Conservation (phyloP, 202 grass and related monocot species). For the Panicum hallii region DNA sequence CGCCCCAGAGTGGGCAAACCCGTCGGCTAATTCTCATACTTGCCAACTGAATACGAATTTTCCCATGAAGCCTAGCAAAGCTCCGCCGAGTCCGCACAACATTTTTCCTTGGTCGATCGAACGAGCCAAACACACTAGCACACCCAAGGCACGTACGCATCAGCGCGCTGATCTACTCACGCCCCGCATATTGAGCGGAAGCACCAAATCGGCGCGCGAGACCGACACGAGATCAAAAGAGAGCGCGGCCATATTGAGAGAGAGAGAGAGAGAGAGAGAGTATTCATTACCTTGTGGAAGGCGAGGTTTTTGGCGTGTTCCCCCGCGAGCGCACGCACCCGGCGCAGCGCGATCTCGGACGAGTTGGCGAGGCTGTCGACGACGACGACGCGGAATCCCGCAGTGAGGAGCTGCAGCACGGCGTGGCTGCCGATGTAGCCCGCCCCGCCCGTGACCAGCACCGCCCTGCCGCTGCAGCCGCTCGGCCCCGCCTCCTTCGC, state of each 20-base stretch:
- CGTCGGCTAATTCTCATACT: not conserved
- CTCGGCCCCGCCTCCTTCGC: constrained; percentile 28
- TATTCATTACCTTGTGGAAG: constrained; percentile 68
- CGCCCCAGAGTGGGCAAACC: not conserved
- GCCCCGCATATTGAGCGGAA: not conserved
- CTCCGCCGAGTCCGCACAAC: not conserved
- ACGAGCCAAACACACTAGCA: not conserved
- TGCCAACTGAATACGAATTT: constrained; percentile 1
- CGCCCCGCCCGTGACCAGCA: constrained; percentile 82
- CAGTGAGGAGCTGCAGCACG: constrained; percentile 78
- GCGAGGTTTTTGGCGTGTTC: constrained; percentile 53
- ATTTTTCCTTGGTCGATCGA: not conserved
- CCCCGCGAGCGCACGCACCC: constrained; percentile 66
- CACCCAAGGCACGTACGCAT: not conserved
- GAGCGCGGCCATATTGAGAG: not conserved
- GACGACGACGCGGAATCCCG: constrained; percentile 67
- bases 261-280: not conserved
- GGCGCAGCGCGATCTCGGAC: constrained; percentile 63
- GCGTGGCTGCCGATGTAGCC: constrained; percentile 96
- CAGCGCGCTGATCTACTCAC: not conserved
- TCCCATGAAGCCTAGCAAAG: not conserved
- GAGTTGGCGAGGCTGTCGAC: constrained; percentile 84
- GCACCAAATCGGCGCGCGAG: not conserved
- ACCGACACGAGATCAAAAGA: not conserved
- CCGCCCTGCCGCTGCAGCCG: constrained; percentile 58